Base-by-base conservation (phyloP, 2,329 filamentous ascomycete genomes). In the Ophiostoma angusticollis region DNA sequence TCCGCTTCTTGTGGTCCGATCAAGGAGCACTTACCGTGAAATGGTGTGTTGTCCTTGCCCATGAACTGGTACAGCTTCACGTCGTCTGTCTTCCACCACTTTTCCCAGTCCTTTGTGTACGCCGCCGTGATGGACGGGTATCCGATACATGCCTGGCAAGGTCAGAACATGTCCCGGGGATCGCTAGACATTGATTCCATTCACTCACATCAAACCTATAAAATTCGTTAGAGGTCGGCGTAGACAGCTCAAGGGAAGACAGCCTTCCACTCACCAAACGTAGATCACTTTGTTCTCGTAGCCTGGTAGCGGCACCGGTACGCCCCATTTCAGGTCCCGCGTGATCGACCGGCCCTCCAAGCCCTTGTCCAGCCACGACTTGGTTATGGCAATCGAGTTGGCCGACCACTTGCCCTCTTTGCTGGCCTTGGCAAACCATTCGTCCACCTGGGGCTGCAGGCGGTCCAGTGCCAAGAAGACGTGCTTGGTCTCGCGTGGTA, bases 71-170 rank as follows among this genome's bases (percentile, higher is more conserved):
- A 94, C 11, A 95, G 72, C 54, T 80, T 74, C 34, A 95, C 86
- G 24, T 93, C 70, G 31, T 93, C 80, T 0, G 93, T 81, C 54
- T 81, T 78, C 87, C 87, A 95, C 87, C 87, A 95, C 54, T 84
- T 72, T 64, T 93, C 78, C 87, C 87, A 95, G 12, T 58, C 55
- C 39, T 74, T 67, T 5, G 86, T 94, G 58, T 93, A 93, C 51
- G 77, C 86, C 47, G 84, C 84, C 2, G 87, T 94, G 50, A 95
- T 95, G 2, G 85, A 93, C n/a, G 86, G 79, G 57, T 95, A 95
- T 16, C 87, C 87, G 53, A 94, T 93, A 84, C 55, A 95, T 85
- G 85, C 80, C 84, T 55, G 50, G 33, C 54, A 53, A 31, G 11
- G n/a, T n/a, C n/a, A n/a, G n/a, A n/a, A n/a, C n/a, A n/a, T n/a